phyloP scores from a whole-genome alignment of 1,139 yeast genomes.

The Zygoascus sp. region DNA sequence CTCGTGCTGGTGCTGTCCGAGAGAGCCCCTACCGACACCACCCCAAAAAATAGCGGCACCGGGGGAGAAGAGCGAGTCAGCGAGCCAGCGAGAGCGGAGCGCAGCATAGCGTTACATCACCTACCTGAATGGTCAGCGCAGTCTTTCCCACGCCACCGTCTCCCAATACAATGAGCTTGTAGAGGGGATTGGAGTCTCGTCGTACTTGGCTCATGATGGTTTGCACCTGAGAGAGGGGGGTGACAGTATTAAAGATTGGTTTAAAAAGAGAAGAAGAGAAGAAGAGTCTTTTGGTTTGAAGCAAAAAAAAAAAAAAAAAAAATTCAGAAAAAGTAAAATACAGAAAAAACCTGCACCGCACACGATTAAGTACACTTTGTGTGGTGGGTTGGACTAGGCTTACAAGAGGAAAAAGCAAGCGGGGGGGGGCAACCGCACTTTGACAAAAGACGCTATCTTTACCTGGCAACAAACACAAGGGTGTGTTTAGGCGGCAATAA shows the following conservation, averaged over 20 bases:
- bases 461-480: not conserved
- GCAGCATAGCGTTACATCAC: too few relatives aligned
- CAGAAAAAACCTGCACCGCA: not conserved
- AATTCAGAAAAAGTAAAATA: too few relatives aligned
- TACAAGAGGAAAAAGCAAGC: not conserved
- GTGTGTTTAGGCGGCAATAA: not conserved
- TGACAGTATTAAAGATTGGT: too few relatives aligned
- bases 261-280: not conserved
- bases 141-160: constrained; percentile 99
- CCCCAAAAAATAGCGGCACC: too few relatives aligned
- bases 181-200: constrained; percentile 30
- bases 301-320: too few relatives aligned
- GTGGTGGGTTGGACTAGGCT: not conserved
- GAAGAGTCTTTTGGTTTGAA: not conserved
- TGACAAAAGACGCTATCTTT: not conserved
- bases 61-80: too few relatives aligned
- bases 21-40: too few relatives aligned
- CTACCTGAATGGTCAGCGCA: constrained; percentile 76
- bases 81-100: too few relatives aligned
- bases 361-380: constrained; percentile 1
- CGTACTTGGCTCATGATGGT: constrained; percentile 12
- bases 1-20: too few relatives aligned
- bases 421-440: too few relatives aligned
- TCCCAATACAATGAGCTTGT: constrained; percentile 37
- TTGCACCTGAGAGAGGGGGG: not conserved